Base-by-base conservation (phyloP, 768 basidiomycete genomes). In the Hygrophoropsis aurantiaca region DNA sequence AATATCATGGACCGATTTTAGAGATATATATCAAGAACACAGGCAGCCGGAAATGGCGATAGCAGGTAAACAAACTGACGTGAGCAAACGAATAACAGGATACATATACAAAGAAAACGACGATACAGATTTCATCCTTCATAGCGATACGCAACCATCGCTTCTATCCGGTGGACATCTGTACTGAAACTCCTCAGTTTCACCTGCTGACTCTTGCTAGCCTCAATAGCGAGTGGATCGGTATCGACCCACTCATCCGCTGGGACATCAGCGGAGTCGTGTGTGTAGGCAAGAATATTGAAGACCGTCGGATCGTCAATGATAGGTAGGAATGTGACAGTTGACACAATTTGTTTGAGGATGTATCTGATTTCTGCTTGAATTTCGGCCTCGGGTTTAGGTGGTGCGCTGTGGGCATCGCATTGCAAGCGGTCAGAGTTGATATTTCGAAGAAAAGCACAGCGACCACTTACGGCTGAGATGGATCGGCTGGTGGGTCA, bases 351-450 rank as follows among this genome's bases (percentile, higher is more conserved):
- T 66, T 99, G 97, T 71, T 97, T 97, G 62, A 99, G 81, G 58
- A 98, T 97, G 40, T 92, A 92, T 16, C 97, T 84, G 52, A 99
- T 98, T 76, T 99, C 95, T 25, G 89, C 90, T 67, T 97, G 93
- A 39, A 98, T 95, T 60, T 97, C 92, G 15, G 87, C 69, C 57
- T 91, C 89, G 1, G 88, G 82, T 58, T 91, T 90, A 1, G 81
- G 67, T 40, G 77, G 66, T 52, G 70, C 68, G 38, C 81, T 85
- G 63, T 11, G 20, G n/a, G n/a, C n/a, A n/a, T n/a, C n/a, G n/a
- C n/a, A n/a, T 43, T 2, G 36, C 8, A 11, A 19, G 11, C 15
- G 38, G 21, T 40, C 11, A 40, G 38, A 11, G n/a, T n/a, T n/a
- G n/a, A n/a, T n/a, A n/a, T n/a, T n/a, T n/a, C n/a, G n/a, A n/a